phyloP scores from a whole-genome alignment of 2,329 filamentous ascomycete genomes.

The Pyrenochaeta sp. region DNA sequence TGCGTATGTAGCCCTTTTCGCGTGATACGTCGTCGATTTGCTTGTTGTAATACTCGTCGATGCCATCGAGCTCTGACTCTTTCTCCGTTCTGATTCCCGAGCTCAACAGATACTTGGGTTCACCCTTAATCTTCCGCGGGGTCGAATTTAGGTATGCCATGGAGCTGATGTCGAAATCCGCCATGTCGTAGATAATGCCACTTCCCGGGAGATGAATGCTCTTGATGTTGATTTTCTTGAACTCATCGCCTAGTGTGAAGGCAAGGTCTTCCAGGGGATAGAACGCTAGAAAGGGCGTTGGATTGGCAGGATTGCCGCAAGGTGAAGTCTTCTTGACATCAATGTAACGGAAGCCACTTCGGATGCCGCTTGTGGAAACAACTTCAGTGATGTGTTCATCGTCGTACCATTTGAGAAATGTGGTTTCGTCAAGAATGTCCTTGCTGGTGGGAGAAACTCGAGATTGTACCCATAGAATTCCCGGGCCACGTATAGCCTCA shows the following conservation, averaged over 20 bases:
- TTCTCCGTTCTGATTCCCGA: slow-evolving; percentile 24
- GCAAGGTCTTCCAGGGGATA: slow-evolving; percentile 50
- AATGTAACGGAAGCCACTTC: slow-evolving; percentile 44
- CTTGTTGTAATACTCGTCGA: slow-evolving; percentile 27
- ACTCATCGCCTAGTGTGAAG: slow-evolving; percentile 46
- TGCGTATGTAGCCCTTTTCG: slow-evolving; percentile 29
- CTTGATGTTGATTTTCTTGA: slow-evolving; percentile 44
- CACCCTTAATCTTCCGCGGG: slow-evolving; percentile 19
- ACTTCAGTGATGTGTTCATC: slow-evolving; percentile 52
- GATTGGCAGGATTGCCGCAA: slow-evolving; percentile 9
- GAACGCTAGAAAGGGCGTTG: slow-evolving; percentile 48
- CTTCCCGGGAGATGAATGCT: slow-evolving; percentile 41
- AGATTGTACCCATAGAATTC: slow-evolving; percentile 25
- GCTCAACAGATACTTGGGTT: slow-evolving; percentile 24
- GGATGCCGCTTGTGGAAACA: slow-evolving; percentile 43
- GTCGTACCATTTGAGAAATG: slow-evolving; percentile 52
- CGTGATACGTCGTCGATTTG: slow-evolving; percentile 23
- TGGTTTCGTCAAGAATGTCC: slow-evolving; percentile 41
- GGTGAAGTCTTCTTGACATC: slow-evolving; percentile 32
- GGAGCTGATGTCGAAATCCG: slow-evolving; percentile 41
- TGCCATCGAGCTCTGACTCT: slow-evolving; percentile 15
- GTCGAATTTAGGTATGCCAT: slow-evolving; percentile 24
- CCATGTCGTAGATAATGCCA: slow-evolving; percentile 39
- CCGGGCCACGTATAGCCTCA: slow-evolving; percentile 13
- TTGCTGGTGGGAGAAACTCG: slow-evolving; percentile 30